Percentiles rank a stretch among this genome's conserved stretches.
Conservation (phyloP, 306 rosid genomes). For the Begonia fuchsioides region DNA sequence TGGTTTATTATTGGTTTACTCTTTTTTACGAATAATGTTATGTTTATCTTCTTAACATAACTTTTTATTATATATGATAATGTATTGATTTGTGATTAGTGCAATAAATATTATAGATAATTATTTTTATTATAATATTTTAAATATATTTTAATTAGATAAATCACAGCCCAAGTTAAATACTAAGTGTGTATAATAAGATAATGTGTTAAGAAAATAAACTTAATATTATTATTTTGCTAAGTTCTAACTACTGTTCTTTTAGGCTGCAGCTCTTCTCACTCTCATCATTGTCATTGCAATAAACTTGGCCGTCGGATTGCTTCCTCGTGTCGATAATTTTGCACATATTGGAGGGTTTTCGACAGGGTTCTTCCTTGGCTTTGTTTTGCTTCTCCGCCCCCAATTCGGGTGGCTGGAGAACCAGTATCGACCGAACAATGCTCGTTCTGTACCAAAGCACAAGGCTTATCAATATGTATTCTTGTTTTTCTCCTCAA, state of each 20-base stretch:
- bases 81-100: no score
- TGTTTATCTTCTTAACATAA: no score
- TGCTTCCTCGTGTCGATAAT: constrained; percentile 9
- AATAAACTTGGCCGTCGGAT: constrained; percentile 9
- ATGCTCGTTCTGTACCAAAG: constrained; percentile 2
- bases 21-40: no score
- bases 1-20: neutral
- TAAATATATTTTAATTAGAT: no score
- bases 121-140: no score
- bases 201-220: no score
- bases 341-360: constrained; percentile 7
- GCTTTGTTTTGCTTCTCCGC: constrained; percentile 11
- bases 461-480: constrained; percentile 8
- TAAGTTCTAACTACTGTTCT: neutral
- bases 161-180: no score
- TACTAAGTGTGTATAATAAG: no score
- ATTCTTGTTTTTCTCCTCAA: constrained; percentile 1
- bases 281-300: constrained; percentile 7
- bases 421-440: neutral
- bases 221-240: no score
- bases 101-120: no score
- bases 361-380: constrained; percentile 8
- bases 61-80: no score
- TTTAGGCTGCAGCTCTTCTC: constrained; percentile 12
- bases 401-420: constrained; percentile 11